Percentiles rank a stretch among this genome's conserved stretches.
Evolutionary conservation across 345 rosid species (phyloP).

Genomic region (Populus deltoides): DNA sequence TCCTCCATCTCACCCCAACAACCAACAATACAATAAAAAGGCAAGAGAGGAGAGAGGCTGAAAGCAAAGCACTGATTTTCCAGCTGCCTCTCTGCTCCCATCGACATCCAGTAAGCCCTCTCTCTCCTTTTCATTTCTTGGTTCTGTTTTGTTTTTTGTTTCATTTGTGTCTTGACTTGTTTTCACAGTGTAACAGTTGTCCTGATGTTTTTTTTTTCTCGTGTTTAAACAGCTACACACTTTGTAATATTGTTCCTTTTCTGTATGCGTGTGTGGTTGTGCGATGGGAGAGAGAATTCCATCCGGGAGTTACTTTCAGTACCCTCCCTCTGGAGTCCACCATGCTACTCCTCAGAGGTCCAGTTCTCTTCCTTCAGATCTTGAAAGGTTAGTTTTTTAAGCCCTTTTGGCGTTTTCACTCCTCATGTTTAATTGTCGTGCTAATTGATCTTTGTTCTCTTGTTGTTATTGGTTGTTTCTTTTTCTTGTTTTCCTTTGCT

Average conservation of each 20-base stretch:
- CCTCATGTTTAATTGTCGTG: neutral
- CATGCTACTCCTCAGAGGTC: slow-evolving; percentile 86
- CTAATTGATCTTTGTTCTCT: neutral
- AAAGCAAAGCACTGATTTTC: neutral
- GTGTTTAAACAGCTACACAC: slow-evolving; percentile 7
- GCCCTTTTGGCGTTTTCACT: neutral
- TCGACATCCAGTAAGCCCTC: slow-evolving; percentile 17
- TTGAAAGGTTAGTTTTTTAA: slow-evolving; percentile 53
- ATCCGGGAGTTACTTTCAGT: slow-evolving; percentile 83
- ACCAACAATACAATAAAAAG: neutral
- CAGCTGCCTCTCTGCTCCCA: neutral
- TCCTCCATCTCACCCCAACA: too few species aligned
- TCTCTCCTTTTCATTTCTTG: neutral
- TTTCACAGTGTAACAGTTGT: neutral
- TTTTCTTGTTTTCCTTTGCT: slow-evolving; percentile 11
- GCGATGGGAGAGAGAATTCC: slow-evolving; percentile 88
- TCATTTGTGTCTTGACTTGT: neutral
- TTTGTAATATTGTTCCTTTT: neutral
- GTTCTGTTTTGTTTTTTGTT: slow-evolving; percentile 23
- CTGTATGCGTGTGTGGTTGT: slow-evolving; percentile 6
- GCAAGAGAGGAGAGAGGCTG: neutral
- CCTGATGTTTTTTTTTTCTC: neutral
- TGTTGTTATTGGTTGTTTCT: neutral
- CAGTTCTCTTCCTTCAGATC: slow-evolving; percentile 63
- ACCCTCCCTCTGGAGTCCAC: slow-evolving; percentile 62